Conservation (phyloP, 1,139 yeast genomes). For the Yamadazyma aaseri region DNA sequence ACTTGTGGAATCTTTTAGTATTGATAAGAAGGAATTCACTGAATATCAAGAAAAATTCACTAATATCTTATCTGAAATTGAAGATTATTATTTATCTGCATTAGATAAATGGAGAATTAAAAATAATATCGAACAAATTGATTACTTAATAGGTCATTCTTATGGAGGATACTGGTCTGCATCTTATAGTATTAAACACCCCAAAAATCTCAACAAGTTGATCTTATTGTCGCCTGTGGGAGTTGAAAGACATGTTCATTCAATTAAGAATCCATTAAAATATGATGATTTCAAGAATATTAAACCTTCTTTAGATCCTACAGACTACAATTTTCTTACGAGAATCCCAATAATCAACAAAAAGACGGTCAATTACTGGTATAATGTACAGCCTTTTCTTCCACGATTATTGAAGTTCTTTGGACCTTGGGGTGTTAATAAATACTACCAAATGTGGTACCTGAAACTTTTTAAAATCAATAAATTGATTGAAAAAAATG, state of each 20-base stretch:
- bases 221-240: constrained; percentile 89
- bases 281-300: constrained; percentile 14
- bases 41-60: constrained; percentile 36
- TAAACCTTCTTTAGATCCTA: constrained; percentile 39
- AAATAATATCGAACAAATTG: constrained; percentile 33
- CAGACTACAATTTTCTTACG: constrained; percentile 37
- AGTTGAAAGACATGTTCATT: constrained; percentile 69
- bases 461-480: constrained; percentile 45
- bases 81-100: constrained; percentile 35
- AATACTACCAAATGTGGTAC: constrained; percentile 46
- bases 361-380: constrained; percentile 34
- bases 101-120: constrained; percentile 40
- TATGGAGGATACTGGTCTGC: constrained; percentile 50
- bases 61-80: constrained; percentile 42
- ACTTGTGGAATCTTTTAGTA: constrained; percentile 33
- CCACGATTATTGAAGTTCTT: constrained; percentile 42
- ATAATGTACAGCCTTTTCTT: constrained; percentile 41
- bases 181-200: constrained; percentile 41
- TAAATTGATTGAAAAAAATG: constrained; percentile 33
- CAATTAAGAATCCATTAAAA: constrained; percentile 45
- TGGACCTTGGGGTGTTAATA: constrained; percentile 54
- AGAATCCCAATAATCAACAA: constrained; percentile 43
- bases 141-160: constrained; percentile 45
- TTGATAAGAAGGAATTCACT: constrained; percentile 26
- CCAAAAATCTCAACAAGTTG: constrained; percentile 61